These are phyloP conservation scores for Gloeophyllum trabeum DNA, from an alignment of 768 basidiomycete genomes.

Conservation along the genomic window DNA sequence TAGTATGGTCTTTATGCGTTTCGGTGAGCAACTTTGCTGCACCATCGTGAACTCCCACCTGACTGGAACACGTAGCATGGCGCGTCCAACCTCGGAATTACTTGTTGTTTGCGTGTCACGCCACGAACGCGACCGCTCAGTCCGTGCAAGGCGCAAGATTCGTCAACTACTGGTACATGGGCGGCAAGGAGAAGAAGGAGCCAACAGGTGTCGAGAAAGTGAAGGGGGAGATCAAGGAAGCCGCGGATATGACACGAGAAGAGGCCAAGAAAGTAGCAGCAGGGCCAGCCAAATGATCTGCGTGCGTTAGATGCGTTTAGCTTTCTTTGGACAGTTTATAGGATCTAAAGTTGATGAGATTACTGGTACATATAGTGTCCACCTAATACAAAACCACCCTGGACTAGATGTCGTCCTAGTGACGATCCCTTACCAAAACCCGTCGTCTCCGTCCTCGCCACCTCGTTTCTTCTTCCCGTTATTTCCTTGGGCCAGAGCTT, in stretches of 20 bases:
- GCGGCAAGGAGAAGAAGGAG: constrained; percentile 68
- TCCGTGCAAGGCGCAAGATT: constrained; percentile 76
- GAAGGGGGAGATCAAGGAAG: constrained; percentile 35
- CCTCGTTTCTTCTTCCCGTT: constrained; percentile 58
- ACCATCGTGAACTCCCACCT: not conserved
- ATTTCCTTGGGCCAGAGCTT: constrained; percentile 70
- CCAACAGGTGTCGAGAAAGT: constrained; percentile 10
- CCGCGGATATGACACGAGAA: constrained; percentile 31
- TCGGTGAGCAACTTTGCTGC: constrained; percentile 40
- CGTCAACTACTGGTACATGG: constrained; percentile 82
- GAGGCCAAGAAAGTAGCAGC: constrained; percentile 27
- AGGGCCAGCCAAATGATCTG: no score
- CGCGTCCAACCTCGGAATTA: constrained; percentile 93
- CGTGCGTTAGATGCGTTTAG: no score
- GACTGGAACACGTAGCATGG: constrained; percentile 54
- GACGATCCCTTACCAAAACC: constrained; percentile 48
- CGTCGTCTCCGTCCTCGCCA: constrained; percentile 58
- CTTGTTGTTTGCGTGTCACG: constrained; percentile 88
- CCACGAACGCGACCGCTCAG: constrained; percentile 86
- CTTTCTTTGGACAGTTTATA: no score
- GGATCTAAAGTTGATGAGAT: no score
- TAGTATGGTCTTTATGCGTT: constrained; percentile 86
- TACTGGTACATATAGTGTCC: no score
- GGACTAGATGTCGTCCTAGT: not conserved
- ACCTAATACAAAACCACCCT: not conserved